Evolutionary conservation across 2,329 filamentous ascomycete species (phyloP).

Genomic region (Aspergillus luchuensis): DNA sequence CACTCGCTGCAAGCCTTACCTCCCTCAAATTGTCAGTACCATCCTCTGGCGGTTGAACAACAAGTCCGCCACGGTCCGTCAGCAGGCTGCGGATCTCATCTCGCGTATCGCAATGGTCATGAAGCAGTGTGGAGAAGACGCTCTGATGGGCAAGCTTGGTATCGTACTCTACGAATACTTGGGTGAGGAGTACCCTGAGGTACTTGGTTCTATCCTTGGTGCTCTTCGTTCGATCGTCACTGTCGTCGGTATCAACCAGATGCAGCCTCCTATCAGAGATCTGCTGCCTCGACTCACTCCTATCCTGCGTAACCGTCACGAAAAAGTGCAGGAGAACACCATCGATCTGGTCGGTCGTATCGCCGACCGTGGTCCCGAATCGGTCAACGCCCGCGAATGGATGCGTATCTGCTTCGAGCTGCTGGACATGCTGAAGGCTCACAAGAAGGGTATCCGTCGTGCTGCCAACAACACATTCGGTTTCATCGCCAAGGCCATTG

Average conservation of each 20-base stretch:
- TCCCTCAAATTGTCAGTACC: constrained; percentile 94
- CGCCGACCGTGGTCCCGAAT: constrained; percentile 92
- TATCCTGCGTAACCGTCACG: constrained; percentile 97
- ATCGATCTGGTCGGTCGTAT: constrained; percentile 98
- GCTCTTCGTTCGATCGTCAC: constrained; percentile 95
- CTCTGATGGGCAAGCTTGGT: constrained; percentile 91
- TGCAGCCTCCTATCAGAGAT: constrained; percentile 98
- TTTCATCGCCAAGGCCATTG: constrained; percentile 99
- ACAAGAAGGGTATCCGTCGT: constrained; percentile 98
- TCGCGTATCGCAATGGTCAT: constrained; percentile 98
- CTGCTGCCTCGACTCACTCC: constrained; percentile 91
- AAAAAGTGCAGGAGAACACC: constrained; percentile 99
- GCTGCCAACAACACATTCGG: constrained; percentile 99
- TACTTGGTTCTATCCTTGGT: constrained; percentile 92
- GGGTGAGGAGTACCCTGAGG: constrained; percentile 97
- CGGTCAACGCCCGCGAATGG: constrained; percentile 96
- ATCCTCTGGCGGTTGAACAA: constrained; percentile 97
- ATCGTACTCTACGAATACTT: constrained; percentile 96
- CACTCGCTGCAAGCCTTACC: constrained; percentile 90
- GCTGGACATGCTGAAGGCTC: constrained; percentile 97
- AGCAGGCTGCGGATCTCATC: constrained; percentile 95
- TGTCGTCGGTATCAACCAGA: constrained; percentile 94
- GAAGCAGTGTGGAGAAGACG: constrained; percentile 97
- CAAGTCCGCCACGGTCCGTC: constrained; percentile 93
- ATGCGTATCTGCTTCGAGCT: constrained; percentile 99